Evolutionary conservation across 306 rosid genomes (phyloP).

Genomic region (Phaseolus lunatus): DNA sequence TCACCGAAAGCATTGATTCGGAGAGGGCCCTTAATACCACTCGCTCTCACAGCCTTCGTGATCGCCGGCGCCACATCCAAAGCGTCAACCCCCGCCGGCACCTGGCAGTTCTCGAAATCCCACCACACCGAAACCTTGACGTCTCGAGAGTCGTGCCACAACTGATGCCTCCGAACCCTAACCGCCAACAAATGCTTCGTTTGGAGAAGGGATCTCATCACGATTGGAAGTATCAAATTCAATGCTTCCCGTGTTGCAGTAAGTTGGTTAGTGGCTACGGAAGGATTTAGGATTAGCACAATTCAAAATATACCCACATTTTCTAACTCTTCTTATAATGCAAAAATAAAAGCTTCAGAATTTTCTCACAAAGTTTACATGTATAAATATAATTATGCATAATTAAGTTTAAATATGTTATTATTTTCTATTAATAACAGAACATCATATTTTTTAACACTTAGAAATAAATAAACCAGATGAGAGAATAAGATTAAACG

Average conservation of each 20-base stretch:
- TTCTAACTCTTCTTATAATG: no score
- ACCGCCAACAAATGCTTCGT: conserved; percentile 39
- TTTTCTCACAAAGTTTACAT: background rate
- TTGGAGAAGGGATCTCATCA: conserved; percentile 44
- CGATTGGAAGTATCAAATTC: no score
- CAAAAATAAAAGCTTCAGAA: no score
- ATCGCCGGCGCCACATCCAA: conserved; percentile 53
- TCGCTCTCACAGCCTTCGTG: conserved; percentile 64
- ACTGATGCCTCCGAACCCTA: conserved; percentile 37
- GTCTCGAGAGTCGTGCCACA: conserved; percentile 54
- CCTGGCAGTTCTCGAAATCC: conserved; percentile 81
- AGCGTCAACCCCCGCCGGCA: conserved; percentile 52
- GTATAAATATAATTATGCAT: no score
- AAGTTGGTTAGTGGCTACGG: background rate
- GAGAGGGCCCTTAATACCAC: conserved; percentile 77
- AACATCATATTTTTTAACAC: no score
- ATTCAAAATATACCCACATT: no score
- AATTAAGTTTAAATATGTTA: no score
- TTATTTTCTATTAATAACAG: no score
- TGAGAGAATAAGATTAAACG: no score
- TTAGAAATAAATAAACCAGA: no score
- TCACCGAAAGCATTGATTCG: conserved; percentile 78
- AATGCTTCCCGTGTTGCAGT: no score
- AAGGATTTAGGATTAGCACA: background rate
- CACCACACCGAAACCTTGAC: conserved; percentile 87